These are phyloP conservation scores for Ilex aquifolium DNA, from an alignment of 257 asterid species.

Conservation along the genomic window DNA sequence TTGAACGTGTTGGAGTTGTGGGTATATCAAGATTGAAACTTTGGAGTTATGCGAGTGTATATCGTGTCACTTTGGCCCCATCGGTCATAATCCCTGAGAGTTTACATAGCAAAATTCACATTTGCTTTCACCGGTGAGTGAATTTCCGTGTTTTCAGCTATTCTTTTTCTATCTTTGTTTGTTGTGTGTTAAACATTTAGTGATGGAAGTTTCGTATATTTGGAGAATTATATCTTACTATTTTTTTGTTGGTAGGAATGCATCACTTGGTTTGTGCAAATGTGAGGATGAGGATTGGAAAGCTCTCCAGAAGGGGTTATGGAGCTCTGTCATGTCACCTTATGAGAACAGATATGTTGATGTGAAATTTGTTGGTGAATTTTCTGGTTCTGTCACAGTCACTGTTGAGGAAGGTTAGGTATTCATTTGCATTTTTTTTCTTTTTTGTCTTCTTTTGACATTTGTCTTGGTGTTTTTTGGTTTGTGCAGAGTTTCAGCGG, in stretches of 20 bases:
- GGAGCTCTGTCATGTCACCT: slow-evolving; percentile 65
- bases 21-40: slow-evolving; percentile 69
- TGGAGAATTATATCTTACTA: slow-evolving; percentile 3
- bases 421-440: slow-evolving; percentile 4
- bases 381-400: slow-evolving; percentile 65
- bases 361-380: slow-evolving; percentile 56
- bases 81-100: slow-evolving; percentile 59
- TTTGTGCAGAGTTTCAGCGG: slow-evolving; percentile 58
- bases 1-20: slow-evolving; percentile 57
- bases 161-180: neutral
- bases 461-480: slow-evolving; percentile 9
- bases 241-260: slow-evolving; percentile 51
- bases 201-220: neutral
- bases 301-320: slow-evolving; percentile 44
- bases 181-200: slow-evolving; percentile 1
- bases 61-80: slow-evolving; percentile 54
- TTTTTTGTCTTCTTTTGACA: slow-evolving; percentile 1
- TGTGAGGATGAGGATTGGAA: slow-evolving; percentile 67
- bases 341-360: slow-evolving; percentile 63
- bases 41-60: slow-evolving; percentile 65
- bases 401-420: slow-evolving; percentile 52
- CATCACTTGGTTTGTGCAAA: slow-evolving; percentile 64
- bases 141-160: slow-evolving; percentile 1
- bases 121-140: slow-evolving; percentile 73
- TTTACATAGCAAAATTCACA: slow-evolving; percentile 49